Percentiles rank a stretch among this genome's conserved stretches.
phyloP scores from a whole-genome alignment of 257 asterid species.

The Hygrophila difformis region DNA sequence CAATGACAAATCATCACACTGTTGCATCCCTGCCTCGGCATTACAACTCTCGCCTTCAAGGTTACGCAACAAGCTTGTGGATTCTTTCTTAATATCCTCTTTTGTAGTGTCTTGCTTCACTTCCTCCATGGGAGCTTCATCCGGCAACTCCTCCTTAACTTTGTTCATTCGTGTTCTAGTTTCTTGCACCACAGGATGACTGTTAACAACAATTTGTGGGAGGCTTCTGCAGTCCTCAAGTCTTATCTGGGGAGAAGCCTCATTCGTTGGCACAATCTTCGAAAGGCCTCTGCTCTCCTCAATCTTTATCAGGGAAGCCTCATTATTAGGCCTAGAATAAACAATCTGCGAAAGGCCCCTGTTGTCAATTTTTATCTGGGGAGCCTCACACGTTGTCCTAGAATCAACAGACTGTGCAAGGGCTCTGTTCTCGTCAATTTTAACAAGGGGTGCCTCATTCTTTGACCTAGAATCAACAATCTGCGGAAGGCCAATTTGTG shows the following conservation, averaged over 20 bases:
- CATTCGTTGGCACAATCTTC: too few relatives aligned
- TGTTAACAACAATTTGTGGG: background rate
- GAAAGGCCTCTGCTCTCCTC: too few relatives aligned
- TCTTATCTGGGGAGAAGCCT: background rate
- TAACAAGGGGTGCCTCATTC: background rate
- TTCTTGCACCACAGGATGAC: slow-evolving; percentile 1
- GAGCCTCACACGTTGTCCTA: background rate
- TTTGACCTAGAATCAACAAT: background rate
- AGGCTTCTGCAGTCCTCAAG: background rate
- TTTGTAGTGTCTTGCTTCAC: too few relatives aligned
- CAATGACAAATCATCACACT: slow-evolving; percentile 5
- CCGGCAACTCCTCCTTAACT: slow-evolving; percentile 18
- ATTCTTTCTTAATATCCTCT: too few relatives aligned
- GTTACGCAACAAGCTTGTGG: too few relatives aligned
- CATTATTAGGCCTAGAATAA: background rate
- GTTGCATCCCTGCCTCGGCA: background rate
- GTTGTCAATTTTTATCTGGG: background rate
- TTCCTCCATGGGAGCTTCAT: too few relatives aligned
- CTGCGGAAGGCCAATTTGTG: too few relatives aligned
- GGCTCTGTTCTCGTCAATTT: too few relatives aligned
- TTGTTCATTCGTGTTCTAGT: slow-evolving; percentile 14
- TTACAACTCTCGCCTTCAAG: background rate
- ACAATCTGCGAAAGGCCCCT: background rate
- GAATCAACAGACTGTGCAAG: background rate
- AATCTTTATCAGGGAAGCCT: too few relatives aligned